These are phyloP conservation scores for Nemania abortiva DNA, from an alignment of 2,329 filamentous ascomycete species.

Conservation along the genomic window DNA sequence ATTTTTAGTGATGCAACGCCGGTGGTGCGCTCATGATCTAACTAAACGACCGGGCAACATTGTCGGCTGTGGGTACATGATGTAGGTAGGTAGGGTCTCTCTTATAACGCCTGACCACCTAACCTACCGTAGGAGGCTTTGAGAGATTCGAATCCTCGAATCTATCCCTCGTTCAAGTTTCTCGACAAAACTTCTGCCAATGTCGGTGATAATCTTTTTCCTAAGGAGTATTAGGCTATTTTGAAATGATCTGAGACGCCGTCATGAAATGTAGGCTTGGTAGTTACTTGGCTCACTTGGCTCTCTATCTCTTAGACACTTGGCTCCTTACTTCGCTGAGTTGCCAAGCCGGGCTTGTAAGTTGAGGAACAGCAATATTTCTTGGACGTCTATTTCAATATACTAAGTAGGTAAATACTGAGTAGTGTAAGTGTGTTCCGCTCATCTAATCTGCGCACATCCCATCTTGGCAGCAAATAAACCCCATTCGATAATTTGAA, in stretches of 20 bases:
- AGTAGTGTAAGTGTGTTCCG: slow-evolving; percentile 14
- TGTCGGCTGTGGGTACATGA: too few species aligned
- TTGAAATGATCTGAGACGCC: neutral
- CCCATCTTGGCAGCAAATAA: neutral
- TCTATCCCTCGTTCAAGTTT: neutral
- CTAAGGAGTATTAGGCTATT: slow-evolving; percentile 22
- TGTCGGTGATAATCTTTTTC: neutral
- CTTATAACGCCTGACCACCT: too few species aligned
- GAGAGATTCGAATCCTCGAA: too few species aligned
- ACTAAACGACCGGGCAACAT: too few species aligned
- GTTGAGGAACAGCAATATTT: slow-evolving; percentile 11
- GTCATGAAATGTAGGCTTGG: slow-evolving; percentile 26
- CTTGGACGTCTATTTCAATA: too few species aligned
- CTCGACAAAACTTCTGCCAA: neutral
- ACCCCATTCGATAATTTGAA: neutral
- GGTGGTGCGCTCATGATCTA: too few species aligned
- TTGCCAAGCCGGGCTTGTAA: slow-evolving; percentile 19
- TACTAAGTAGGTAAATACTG: too few species aligned
- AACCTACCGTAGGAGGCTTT: neutral
- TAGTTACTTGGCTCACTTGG: slow-evolving; percentile 33
- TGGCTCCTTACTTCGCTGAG: slow-evolving; percentile 3
- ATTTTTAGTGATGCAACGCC: slow-evolving; percentile 7
- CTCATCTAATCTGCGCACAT: neutral
- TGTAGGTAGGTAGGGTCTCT: too few species aligned
- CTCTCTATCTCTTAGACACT: neutral